These are phyloP conservation scores for Monosporascus sp. DNA, from an alignment of 2,329 filamentous ascomycete genomes.

Conservation along the genomic window DNA sequence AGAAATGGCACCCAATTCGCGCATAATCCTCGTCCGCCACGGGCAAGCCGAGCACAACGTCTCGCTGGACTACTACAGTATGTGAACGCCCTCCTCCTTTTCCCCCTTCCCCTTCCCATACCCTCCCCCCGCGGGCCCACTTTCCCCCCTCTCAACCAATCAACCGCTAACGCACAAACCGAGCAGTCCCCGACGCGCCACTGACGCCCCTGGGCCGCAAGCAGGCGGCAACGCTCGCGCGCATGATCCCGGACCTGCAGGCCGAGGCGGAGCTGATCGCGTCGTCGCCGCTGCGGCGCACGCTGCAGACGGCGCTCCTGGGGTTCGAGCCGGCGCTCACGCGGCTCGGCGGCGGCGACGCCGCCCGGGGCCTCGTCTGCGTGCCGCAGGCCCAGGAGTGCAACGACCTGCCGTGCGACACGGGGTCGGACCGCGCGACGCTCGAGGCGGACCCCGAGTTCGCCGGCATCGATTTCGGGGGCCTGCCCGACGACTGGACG, in stretches of 20 bases:
- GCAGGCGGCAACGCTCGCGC: conserved; percentile 17
- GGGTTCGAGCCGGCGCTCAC: conserved; percentile 18
- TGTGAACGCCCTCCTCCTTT: conserved; percentile 1
- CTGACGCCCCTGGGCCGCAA: conserved; percentile 19
- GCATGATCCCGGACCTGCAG: conserved; percentile 13
- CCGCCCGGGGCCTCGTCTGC: conserved; percentile 12
- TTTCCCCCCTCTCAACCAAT: too few species aligned
- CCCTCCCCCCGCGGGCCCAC: too few species aligned
- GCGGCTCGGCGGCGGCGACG: conserved; percentile 10
- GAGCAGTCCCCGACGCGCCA: conserved; percentile 18
- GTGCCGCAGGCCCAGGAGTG: conserved; percentile 27
- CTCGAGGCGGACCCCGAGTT: conserved; percentile 22
- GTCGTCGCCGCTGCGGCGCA: conserved; percentile 26
- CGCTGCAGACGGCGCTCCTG: conserved; percentile 27
- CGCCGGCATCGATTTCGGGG: conserved; percentile 16
- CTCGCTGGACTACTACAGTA: conserved; percentile 19
- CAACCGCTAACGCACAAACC: neutral
- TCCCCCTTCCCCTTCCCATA: neutral
- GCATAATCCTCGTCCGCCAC: conserved; percentile 19
- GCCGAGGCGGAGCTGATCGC: conserved; percentile 19
- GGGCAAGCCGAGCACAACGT: conserved; percentile 24
- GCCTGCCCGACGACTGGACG: conserved; percentile 20
- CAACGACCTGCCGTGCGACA: conserved; percentile 24
- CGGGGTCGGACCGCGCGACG: conserved; percentile 18
- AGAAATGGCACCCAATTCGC: conserved; percentile 20